A percentile compares a stretch with the other conserved stretches of the same genome.
Evolutionary conservation across 352 stramenopile species (phyloP).

Genomic region (Peronospora destructor): DNA sequence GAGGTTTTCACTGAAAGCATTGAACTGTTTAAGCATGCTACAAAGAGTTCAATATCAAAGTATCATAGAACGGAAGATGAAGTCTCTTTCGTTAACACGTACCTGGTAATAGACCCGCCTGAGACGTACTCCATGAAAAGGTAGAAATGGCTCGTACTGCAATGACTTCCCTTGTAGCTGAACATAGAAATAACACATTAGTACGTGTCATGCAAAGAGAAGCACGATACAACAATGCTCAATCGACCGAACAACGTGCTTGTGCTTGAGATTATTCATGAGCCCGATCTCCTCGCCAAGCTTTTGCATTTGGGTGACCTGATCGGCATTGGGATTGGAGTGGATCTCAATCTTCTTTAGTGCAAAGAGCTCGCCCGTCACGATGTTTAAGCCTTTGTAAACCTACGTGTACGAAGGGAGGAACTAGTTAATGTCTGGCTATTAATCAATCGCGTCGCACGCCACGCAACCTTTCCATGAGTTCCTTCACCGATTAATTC

Average conservation of each 20-base stretch:
- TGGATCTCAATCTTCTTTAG: conserved; percentile 86
- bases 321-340: conserved; percentile 38
- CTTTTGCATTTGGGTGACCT: conserved; percentile 64
- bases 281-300: conserved; percentile 89
- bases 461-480: conserved; percentile 90
- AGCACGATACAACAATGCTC: background rate
- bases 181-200: conserved; percentile 19
- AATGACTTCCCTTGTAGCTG: conserved; percentile 81
- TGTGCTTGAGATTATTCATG: conserved; percentile 91
- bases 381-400: conserved; percentile 91
- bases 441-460: background rate
- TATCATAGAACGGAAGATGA: background rate
- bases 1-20: conserved; percentile 87
- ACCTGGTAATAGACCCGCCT: conserved; percentile 86
- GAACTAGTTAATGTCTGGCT: background rate
- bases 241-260: conserved; percentile 90
- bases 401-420: conserved; percentile 39
- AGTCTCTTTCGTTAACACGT: background rate
- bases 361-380: conserved; percentile 87
- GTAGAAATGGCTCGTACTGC: conserved; percentile 73
- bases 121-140: conserved; percentile 97
- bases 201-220: conserved; percentile 1
- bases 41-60: background rate
- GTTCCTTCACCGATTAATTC: conserved; percentile 92
- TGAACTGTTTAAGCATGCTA: conserved; percentile 90